Conservation (phyloP, 441 rosid species). For the Bocquillonia castaneifolia region DNA sequence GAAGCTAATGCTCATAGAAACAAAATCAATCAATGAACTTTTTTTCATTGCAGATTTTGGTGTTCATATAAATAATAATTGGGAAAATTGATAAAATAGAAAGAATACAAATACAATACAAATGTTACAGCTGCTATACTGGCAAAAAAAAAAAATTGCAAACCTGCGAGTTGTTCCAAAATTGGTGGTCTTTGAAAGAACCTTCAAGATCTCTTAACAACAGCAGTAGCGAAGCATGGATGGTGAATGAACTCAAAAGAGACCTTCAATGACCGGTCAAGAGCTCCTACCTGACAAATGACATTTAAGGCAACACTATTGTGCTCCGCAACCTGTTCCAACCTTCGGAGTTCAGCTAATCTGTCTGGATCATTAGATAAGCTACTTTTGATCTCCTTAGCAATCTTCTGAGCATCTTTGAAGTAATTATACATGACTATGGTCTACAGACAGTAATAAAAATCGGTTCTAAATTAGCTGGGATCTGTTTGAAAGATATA, state of each 20-base stretch:
- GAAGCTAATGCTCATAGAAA: no score
- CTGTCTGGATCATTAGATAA: constrained; percentile 63
- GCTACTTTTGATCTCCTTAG: constrained; percentile 69
- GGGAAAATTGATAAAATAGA: constrained; percentile 18
- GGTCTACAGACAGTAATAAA: constrained; percentile 35
- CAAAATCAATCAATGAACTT: no score
- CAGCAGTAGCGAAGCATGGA: constrained; percentile 86
- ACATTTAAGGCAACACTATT: constrained; percentile 67
- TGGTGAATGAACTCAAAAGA: constrained; percentile 82
- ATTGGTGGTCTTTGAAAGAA: constrained; percentile 27
- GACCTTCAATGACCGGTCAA: constrained; percentile 74
- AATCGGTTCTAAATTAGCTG: neutral
- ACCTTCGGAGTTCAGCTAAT: constrained; percentile 55
- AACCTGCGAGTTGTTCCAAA: constrained; percentile 33
- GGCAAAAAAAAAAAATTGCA: constrained; percentile 21
- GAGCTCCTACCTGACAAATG: constrained; percentile 49
- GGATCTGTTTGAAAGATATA: neutral
- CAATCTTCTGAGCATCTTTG: constrained; percentile 83
- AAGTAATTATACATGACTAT: constrained; percentile 66
- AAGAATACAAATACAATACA: constrained; percentile 7
- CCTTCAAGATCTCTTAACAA: constrained; percentile 75
- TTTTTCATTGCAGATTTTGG: constrained; percentile 20
- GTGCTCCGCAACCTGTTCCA: constrained; percentile 94
- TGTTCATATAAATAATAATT: constrained; percentile 11
- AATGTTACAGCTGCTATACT: constrained; percentile 39